Conservation (phyloP, 306 rosid genomes). For the Quercus mongolica region DNA sequence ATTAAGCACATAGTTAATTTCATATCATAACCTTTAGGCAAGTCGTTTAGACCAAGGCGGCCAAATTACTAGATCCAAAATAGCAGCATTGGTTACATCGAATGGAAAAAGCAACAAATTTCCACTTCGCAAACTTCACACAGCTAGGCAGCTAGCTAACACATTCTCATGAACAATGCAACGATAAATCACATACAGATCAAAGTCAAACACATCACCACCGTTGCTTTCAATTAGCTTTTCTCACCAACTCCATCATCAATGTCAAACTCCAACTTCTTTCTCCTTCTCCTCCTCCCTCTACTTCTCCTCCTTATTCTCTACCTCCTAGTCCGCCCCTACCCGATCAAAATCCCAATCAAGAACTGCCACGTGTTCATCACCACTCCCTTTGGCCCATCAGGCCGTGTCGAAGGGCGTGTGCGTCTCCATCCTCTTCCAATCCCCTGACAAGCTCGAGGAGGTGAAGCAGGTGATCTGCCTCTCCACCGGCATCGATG, state of each 20-base stretch:
- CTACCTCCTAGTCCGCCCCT: slow-evolving; percentile 63
- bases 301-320: slow-evolving; percentile 40
- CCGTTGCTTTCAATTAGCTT: no score
- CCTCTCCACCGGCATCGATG: slow-evolving; percentile 71
- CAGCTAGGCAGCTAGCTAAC: no score
- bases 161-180: no score
- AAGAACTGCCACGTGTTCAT: slow-evolving; percentile 87
- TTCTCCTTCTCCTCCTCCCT: slow-evolving; percentile 46
- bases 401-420: slow-evolving; percentile 78
- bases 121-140: no score
- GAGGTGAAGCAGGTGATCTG: slow-evolving; percentile 38
- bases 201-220: no score
- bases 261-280: slow-evolving; percentile 50
- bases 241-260: background rate
- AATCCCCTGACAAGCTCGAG: slow-evolving; percentile 58
- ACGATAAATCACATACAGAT: no score
- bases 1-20: no score
- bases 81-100: no score
- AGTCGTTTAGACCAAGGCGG: no score
- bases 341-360: slow-evolving; percentile 55
- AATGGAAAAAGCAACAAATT: no score
- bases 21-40: no score
- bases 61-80: no score
- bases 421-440: slow-evolving; percentile 76
- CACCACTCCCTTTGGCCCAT: slow-evolving; percentile 80